phyloP scores from a whole-genome alignment of 768 basidiomycete genomes.

The Galerina marginata region DNA sequence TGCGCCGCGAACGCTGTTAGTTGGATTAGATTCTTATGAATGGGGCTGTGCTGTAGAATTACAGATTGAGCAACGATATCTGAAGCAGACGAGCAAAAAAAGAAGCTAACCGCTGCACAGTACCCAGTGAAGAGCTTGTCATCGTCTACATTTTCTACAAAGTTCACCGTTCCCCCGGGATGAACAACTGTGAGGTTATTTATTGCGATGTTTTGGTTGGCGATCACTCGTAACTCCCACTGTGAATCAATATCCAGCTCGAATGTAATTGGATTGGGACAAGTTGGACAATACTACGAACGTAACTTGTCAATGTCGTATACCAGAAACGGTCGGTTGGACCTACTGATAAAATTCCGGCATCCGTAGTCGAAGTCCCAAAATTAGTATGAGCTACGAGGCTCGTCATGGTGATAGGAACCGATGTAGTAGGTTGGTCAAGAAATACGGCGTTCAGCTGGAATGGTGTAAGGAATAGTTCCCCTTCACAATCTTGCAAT shows the following conservation, averaged over 20 bases:
- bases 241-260: slow-evolving; percentile 7
- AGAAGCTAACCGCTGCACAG: neutral
- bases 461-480: neutral
- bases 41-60: neutral
- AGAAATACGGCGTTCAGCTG: slow-evolving; percentile 8
- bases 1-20: neutral
- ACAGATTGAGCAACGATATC: neutral
- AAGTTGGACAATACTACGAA: slow-evolving; percentile 20
- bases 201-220: neutral
- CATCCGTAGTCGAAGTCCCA: neutral
- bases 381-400: neutral
- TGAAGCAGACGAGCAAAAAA: neutral
- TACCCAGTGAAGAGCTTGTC: slow-evolving; percentile 9
- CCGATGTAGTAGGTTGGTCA: slow-evolving; percentile 5
- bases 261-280: slow-evolving; percentile 6
- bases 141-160: slow-evolving; percentile 8
- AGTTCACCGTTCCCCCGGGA: slow-evolving; percentile 10
- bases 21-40: neutral
- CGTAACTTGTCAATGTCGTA: neutral
- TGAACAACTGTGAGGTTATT: slow-evolving; percentile 8
- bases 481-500: neutral
- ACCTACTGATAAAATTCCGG: neutral
- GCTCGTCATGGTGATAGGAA: slow-evolving; percentile 11
- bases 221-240: slow-evolving; percentile 6
- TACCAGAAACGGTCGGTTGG: neutral